Conservation (phyloP, 306 rosid genomes). For the Purshia tridentata region DNA sequence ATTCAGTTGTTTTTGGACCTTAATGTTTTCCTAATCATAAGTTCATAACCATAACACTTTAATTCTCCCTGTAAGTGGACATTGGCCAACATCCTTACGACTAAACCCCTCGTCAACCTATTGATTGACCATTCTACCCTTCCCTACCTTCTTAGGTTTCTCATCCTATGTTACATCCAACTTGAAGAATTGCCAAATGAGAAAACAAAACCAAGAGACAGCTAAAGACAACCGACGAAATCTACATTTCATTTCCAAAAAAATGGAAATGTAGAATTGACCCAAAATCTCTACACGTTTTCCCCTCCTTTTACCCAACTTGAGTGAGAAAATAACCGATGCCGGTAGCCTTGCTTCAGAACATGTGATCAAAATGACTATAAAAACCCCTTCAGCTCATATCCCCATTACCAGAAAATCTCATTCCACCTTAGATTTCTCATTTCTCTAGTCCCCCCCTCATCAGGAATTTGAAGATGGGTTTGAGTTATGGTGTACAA, state of each 20-base stretch:
- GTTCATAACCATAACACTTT: not conserved
- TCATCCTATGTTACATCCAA: not conserved
- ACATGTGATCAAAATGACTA: not conserved
- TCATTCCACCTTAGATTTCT: not conserved
- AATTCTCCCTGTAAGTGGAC: not conserved
- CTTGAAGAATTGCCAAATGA: not conserved
- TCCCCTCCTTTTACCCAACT: not conserved
- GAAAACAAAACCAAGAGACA: not conserved
- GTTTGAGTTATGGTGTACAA: not conserved
- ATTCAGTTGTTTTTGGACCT: not conserved
- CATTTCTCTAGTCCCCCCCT: not conserved
- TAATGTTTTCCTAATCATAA: not conserved
- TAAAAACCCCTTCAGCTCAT: not conserved
- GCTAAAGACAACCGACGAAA: not conserved
- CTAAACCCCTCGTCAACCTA: not conserved
- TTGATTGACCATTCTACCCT: not conserved
- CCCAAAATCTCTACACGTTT: not conserved
- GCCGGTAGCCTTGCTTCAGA: not conserved
- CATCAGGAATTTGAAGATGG: slow-evolving; percentile 6
- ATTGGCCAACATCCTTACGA: not conserved
- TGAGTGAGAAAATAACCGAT: not conserved
- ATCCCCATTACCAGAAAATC: not conserved
- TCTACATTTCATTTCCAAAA: no score
- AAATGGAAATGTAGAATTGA: not conserved
- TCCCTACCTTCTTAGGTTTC: not conserved